Evolutionary conservation across 176 grass and related monocot genomes (phyloP).

Genomic region (Phyllostachys edulis): DNA sequence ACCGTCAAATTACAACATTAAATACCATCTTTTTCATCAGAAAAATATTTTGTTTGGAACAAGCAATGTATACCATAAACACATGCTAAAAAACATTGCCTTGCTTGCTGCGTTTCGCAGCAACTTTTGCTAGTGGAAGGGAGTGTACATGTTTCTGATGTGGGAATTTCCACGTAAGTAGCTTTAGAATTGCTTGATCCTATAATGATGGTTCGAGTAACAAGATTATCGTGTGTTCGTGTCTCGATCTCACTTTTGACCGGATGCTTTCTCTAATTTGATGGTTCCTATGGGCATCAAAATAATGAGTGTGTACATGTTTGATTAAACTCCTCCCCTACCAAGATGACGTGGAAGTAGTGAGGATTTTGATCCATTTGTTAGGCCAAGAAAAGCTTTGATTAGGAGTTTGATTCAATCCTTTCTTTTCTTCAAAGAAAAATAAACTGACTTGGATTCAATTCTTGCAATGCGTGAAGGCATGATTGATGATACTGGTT

Average conservation of each 20-base stretch:
- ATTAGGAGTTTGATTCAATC: constrained; percentile 34
- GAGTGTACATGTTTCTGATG: background rate
- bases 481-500: background rate
- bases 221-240: background rate
- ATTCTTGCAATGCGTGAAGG: background rate
- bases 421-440: background rate
- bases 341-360: background rate
- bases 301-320: background rate
- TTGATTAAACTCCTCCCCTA: constrained; percentile 12
- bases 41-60: background rate
- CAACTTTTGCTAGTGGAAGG: background rate
- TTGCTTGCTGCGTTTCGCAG: background rate
- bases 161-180: background rate
- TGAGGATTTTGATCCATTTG: constrained; percentile 1
- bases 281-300: constrained; percentile 1
- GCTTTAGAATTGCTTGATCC: background rate
- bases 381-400: background rate
- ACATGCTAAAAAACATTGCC: background rate
- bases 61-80: background rate
- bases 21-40: background rate
- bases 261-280: background rate
- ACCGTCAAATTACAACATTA: too few species aligned
- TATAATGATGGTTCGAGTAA: background rate
- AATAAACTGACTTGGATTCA: background rate
- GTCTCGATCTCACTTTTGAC: constrained; percentile 3